A percentile compares a stretch with the other conserved stretches of the same genome.
Conservation (phyloP, 176 grass and related monocot genomes). For the Oryza meridionalis region DNA sequence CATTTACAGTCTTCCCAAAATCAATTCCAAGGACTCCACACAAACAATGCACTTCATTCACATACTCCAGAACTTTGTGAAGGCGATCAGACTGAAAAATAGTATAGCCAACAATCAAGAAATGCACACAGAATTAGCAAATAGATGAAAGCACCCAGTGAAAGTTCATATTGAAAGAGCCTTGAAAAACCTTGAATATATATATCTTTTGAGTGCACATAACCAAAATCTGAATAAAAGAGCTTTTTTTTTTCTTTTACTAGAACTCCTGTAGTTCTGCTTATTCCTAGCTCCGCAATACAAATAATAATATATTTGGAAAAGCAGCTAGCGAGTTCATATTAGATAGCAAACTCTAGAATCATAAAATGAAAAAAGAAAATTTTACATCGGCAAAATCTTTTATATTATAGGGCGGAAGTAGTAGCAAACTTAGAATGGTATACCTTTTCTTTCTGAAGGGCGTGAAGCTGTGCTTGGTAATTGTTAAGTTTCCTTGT, state of each 20-base stretch:
- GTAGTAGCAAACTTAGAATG: neutral
- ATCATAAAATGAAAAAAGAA: too few relatives aligned
- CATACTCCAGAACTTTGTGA: slow-evolving; percentile 80
- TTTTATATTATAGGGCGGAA: too few relatives aligned
- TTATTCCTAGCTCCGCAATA: slow-evolving; percentile 5
- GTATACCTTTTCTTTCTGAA: slow-evolving; percentile 98
- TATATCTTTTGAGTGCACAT: slow-evolving; percentile 9
- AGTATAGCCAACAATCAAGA: slow-evolving; percentile 18
- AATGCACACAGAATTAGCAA: neutral
- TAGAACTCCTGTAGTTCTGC: slow-evolving; percentile 9
- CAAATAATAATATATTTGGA: neutral
- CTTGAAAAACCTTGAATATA: slow-evolving; percentile 10
- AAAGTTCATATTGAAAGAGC: neutral
- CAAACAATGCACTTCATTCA: slow-evolving; percentile 90
- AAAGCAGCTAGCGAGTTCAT: neutral
- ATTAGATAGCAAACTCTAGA: slow-evolving; percentile 1
- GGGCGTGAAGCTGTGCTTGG: slow-evolving; percentile 63
- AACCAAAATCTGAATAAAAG: neutral
- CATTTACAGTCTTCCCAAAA: slow-evolving; percentile 73
- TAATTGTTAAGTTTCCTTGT: slow-evolving; percentile 71
- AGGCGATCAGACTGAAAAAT: slow-evolving; percentile 85
- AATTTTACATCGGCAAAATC: too few relatives aligned
- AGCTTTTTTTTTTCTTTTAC: slow-evolving; percentile 15
- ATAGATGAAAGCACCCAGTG: neutral
- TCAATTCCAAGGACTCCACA: slow-evolving; percentile 83